phyloP scores from a whole-genome alignment of 345 rosid species.

The Aegle marmelos region DNA sequence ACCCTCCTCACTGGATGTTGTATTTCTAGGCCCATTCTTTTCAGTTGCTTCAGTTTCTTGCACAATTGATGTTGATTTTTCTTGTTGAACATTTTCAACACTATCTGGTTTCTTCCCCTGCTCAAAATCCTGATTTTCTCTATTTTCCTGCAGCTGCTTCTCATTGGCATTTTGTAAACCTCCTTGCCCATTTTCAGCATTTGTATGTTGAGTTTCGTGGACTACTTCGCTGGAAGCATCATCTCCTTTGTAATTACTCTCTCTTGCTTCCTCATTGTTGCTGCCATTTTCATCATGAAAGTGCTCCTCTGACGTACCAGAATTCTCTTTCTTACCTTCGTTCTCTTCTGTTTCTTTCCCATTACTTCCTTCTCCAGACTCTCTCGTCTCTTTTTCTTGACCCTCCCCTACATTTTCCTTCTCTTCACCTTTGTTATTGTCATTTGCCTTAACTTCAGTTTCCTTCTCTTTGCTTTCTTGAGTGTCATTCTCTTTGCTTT shows the following conservation, averaged over 20 bases:
- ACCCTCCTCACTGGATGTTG: conserved; percentile 19
- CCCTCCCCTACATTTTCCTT: conserved; percentile 1
- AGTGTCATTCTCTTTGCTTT: not conserved
- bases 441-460: not conserved
- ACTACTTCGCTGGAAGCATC: conserved; percentile 79
- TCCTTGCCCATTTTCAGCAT: conserved; percentile 31
- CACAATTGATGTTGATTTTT: conserved; percentile 36
- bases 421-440: conserved; percentile 5
- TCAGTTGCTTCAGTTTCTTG: conserved; percentile 24
- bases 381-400: not conserved
- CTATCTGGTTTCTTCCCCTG: conserved; percentile 19
- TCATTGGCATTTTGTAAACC: conserved; percentile 22
- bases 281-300: conserved; percentile 43
- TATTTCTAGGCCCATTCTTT: conserved; percentile 20
- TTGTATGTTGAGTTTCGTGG: conserved; percentile 38
- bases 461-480: not conserved
- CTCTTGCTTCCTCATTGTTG: conserved; percentile 57
- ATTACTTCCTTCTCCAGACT: conserved; percentile 4
- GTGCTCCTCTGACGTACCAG: conserved; percentile 29
- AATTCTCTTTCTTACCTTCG: conserved; percentile 21
- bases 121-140: conserved; percentile 26
- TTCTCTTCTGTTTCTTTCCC: not conserved
- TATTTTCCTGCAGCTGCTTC: conserved; percentile 28
- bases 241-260: conserved; percentile 74
- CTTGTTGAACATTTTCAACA: conserved; percentile 26